Evolutionary conservation across 306 rosid genomes (phyloP), one percentile per base, ranked within the genome.

Genomic region (Dryas alaskensis): DNA sequence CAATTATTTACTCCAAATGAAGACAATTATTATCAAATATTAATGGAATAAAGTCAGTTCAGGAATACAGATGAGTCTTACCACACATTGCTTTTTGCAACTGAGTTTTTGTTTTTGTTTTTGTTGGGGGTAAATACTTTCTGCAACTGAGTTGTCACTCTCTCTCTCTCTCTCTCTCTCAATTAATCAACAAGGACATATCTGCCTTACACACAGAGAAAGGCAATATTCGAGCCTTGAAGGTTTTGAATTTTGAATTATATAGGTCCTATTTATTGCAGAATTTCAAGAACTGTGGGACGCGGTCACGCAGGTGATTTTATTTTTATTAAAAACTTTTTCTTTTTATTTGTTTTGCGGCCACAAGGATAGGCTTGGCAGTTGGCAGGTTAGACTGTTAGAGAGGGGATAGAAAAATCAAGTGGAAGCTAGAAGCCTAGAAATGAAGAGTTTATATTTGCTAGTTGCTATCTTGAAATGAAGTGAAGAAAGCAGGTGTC

Each of bases 41-140:
- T 42, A 50, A 43, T 72, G 72, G 82, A 79, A 79, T 73, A 79
- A 76, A 76, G 76, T 22, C 22, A 53, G 77, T 72, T 45, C 69
- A 73, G 37, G 55, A 55, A 37, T 12, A 37, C 45, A 66, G 64
- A 71, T 25, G 67, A 19, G 54, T 70, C 14, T 22, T 22, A 22
- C 70, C 31, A 43, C 60, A 57, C 58, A 48, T 14, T 52, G 73
- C 72, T 40, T 42, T 44, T 53, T 60, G 50, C 14, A 7, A 73
- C 10, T 11, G 83, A 69, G 44, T 59, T 64, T 31, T 31, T 31
- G 37, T 59, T 64, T 31, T 31, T 31, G 37, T 31, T 31, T 31
- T 31, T 31, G 37, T 1, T 31, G 37, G 37, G 37, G 3, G 37
- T 2, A 31, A 31, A 31, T 31, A 31, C 37, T 1, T 31, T 44